These are phyloP conservation scores for Kwoniella shivajii DNA, from an alignment of 1,284 basidiomycete species.

Conservation along the genomic window DNA sequence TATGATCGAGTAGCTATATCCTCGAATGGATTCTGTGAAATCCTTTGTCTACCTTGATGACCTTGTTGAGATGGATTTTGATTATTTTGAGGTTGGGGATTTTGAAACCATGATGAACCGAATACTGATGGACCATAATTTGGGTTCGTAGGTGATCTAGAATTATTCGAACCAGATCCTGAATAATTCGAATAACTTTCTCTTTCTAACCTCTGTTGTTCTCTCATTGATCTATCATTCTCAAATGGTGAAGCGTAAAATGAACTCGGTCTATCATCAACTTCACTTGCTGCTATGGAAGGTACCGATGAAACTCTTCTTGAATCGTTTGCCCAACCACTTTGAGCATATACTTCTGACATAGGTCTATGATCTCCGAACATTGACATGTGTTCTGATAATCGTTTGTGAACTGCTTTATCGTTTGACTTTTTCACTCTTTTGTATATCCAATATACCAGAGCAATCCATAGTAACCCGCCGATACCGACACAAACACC, in stretches of 20 bases:
- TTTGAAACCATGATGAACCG: constrained; percentile 26
- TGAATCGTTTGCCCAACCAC: constrained; percentile 10
- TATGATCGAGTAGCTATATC: constrained; percentile 49
- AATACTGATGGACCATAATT: constrained; percentile 36
- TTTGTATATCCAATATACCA: constrained; percentile 54
- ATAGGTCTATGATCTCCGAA: constrained; percentile 34
- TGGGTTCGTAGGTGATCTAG: constrained; percentile 6
- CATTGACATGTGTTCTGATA: constrained; percentile 55
- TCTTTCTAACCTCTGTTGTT: constrained; percentile 16
- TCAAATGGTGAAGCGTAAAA: constrained; percentile 55
- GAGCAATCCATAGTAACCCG: constrained; percentile 50
- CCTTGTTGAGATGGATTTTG: constrained; percentile 4
- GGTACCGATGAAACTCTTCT: constrained; percentile 38
- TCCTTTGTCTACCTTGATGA: constrained; percentile 6
- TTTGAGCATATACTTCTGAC: constrained; percentile 18
- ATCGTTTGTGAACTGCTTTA: constrained; percentile 49
- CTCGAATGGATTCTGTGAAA: constrained; percentile 51
- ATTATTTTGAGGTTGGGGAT: constrained; percentile 11
- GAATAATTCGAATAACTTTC: constrained; percentile 9
- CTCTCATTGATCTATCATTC: constrained; percentile 46
- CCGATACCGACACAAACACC: constrained; percentile 54
- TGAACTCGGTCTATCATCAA: constrained; percentile 53
- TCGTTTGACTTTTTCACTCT: constrained; percentile 52
- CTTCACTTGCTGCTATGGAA: constrained; percentile 51
- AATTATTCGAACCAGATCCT: not conserved